phyloP scores from a whole-genome alignment of 805 yeast species.

The Saturnispora halmiae region DNA sequence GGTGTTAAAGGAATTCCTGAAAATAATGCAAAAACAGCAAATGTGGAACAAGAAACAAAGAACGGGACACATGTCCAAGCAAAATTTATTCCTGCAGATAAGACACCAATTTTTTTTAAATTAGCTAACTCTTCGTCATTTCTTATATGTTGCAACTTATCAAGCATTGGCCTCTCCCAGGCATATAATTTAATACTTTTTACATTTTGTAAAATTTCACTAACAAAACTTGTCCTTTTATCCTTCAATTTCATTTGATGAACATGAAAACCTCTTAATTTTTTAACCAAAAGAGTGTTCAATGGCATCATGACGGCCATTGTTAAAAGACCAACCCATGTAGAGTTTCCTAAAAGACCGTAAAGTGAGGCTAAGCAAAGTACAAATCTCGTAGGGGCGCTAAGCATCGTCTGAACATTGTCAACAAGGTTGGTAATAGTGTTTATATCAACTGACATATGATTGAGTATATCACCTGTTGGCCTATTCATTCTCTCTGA shows the following conservation, averaged over 20 bases:
- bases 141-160: slow-evolving; percentile 43
- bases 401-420: slow-evolving; percentile 43
- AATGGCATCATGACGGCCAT: slow-evolving; percentile 51
- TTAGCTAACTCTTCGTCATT: slow-evolving; percentile 49
- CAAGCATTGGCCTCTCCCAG: slow-evolving; percentile 60
- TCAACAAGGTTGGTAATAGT: slow-evolving; percentile 53
- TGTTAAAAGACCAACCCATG: slow-evolving; percentile 46
- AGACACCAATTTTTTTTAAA: slow-evolving; percentile 39
- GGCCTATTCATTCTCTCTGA: slow-evolving; percentile 51
- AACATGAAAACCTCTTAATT: slow-evolving; percentile 38
- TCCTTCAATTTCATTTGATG: slow-evolving; percentile 58
- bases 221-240: slow-evolving; percentile 46
- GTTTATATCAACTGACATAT: slow-evolving; percentile 67
- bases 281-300: slow-evolving; percentile 39
- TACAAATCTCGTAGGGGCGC: slow-evolving; percentile 50
- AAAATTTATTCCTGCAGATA: slow-evolving; percentile 40
- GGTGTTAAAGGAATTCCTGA: slow-evolving; percentile 48
- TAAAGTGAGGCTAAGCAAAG: slow-evolving; percentile 47
- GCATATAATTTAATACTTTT: slow-evolving; percentile 60
- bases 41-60: slow-evolving; percentile 53
- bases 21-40: slow-evolving; percentile 42
- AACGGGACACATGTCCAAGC: slow-evolving; percentile 61
- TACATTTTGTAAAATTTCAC: slow-evolving; percentile 50
- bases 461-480: slow-evolving; percentile 73
- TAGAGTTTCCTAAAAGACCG: slow-evolving; percentile 47